Base-by-base conservation (phyloP, 1,284 basidiomycete species). In the Cutaneotrichosporon sp. region DNA sequence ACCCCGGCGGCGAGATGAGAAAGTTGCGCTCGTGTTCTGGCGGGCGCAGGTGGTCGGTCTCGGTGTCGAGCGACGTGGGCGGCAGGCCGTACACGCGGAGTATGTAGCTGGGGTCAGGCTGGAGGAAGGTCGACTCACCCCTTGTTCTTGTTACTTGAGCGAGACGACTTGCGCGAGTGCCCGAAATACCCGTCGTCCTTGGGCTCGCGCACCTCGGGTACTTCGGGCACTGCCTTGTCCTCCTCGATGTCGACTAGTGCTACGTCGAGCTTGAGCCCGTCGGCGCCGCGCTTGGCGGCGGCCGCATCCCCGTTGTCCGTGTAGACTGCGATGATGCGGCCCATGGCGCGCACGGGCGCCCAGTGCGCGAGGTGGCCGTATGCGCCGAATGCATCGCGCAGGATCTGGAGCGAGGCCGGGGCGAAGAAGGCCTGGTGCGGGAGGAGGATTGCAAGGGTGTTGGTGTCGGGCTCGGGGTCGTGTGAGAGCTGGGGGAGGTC, bases 1-100 rank as follows among this genome's bases (percentile, higher is more conserved):
- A 95, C n/a, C 95, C 97, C 1, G 97, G 97, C 0, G 95, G 95
- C 0, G 94, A 97, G 69, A 99, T 95, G 56, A 99, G 84, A 80
- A 98, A 98, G 81, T 99, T 98, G 81, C 92, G 92, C 70, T 92
- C 89, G 42, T 87, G 74, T 0, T 84, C 81, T 0, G 95, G 95
- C 0, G 92, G 91, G 29, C 83, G 85, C 50, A 97, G 85, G 69
- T 89, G 65, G 25, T 68, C 65, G 27, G 69, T 80, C 74, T 45
- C 80, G 77, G 64, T 79, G 29, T 67, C 53, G 54, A 80, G 67
- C 0, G 87, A 85, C 52, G 90, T 92, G 2, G 85, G 85, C 60
- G 91, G 89, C 0, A 89, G 89, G 25, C 89, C 87, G 75, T 87
- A 92, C 3, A 94, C 88, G 6, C 91, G 86, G 10, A 95, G 81